Evolutionary conservation across 2,329 filamentous ascomycete genomes (phyloP), one percentile per base, ranked within the genome.

Genomic region (Phialemoniopsis sp.): DNA sequence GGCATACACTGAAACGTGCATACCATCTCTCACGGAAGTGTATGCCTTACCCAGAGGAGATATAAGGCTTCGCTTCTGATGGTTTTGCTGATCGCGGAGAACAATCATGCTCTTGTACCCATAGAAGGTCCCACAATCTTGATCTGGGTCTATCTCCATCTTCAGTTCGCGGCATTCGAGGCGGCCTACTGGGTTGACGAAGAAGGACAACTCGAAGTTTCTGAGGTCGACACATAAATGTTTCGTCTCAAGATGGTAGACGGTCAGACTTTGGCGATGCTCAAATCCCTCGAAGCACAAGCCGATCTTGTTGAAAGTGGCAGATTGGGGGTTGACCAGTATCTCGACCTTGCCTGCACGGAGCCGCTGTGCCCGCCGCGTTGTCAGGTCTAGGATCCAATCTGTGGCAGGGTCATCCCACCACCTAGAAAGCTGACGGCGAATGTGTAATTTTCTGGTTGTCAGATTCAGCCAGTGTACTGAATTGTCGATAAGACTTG

Each of bases 61-160:
- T 1, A 86, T 59, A 7, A 85, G 58, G 21, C 67, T 79, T 8
- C 70, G 69, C 1, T 41, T n/a, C n/a, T n/a, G 36, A 0, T 39
- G 47, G 32, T 75, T 70, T 0, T 47, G 41, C 0, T 51, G 38
- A n/a, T 73, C 68, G 0, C 69, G 64, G 13, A 83, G 54, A 1
- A 85, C 69, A 4, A 84, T 56, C 51, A 75, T 83, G 52, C 72
- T 80, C 3, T 58, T 41, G 1, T 85, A 59, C 0, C 82, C 82
- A 41, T 85, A 73, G 48, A 75, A 68, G 0, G 76, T 78, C 0
- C 81, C 82, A 0, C 70, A 58, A 37, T 83, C 72, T 49, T 87
- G 83, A 8, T 75, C 46, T 0, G 54, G 51, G 37, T 82, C 77
- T 1, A 87, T 61, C 32, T 75, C 66, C 0, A 71, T 62, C 1